phyloP scores from a whole-genome alignment of 176 grass and related monocot genomes.

The Hyparrhenia diplandra region DNA sequence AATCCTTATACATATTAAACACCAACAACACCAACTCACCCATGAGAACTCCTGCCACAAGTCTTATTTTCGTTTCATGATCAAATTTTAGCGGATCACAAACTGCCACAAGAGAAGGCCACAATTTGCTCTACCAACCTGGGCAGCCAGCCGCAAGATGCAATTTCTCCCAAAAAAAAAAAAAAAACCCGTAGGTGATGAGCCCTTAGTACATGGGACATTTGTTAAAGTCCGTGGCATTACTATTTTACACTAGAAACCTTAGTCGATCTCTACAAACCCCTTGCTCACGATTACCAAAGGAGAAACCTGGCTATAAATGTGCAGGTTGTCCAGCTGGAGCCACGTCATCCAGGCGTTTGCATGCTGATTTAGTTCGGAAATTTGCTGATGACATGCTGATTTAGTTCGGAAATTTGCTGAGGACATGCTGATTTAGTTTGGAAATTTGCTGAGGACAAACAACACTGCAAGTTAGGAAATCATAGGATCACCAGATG shows the following conservation, averaged over 20 bases:
- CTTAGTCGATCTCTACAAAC: slow-evolving; percentile 56
- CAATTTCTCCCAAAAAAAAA: slow-evolving; percentile 38
- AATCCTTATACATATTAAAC: slow-evolving; percentile 12
- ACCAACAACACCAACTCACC: slow-evolving; percentile 14
- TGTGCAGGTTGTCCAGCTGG: slow-evolving; percentile 56
- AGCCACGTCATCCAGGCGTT: slow-evolving; percentile 35
- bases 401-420: too few relatives aligned
- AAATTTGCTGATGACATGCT: too few relatives aligned
- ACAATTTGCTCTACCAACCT: slow-evolving; percentile 88
- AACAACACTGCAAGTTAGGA: slow-evolving; percentile 36
- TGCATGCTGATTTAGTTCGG: slow-evolving; percentile 30
- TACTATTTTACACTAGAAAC: slow-evolving; percentile 80
- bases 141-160: slow-evolving; percentile 75
- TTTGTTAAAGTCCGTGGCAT: slow-evolving; percentile 30
- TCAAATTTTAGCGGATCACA: slow-evolving; percentile 49
- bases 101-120: slow-evolving; percentile 98
- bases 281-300: slow-evolving; percentile 27
- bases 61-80: slow-evolving; percentile 35
- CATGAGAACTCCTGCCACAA: slow-evolving; percentile 14
- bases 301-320: slow-evolving; percentile 77
- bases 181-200: slow-evolving; percentile 9
- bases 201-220: slow-evolving; percentile 29
- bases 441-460: neutral
- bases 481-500: slow-evolving; percentile 72
- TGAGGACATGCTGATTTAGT: too few relatives aligned